Percentiles rank a stretch among this genome's conserved stretches.
Conservation (phyloP, 1,284 basidiomycete genomes). For the Ceratobasidium sp. region DNA sequence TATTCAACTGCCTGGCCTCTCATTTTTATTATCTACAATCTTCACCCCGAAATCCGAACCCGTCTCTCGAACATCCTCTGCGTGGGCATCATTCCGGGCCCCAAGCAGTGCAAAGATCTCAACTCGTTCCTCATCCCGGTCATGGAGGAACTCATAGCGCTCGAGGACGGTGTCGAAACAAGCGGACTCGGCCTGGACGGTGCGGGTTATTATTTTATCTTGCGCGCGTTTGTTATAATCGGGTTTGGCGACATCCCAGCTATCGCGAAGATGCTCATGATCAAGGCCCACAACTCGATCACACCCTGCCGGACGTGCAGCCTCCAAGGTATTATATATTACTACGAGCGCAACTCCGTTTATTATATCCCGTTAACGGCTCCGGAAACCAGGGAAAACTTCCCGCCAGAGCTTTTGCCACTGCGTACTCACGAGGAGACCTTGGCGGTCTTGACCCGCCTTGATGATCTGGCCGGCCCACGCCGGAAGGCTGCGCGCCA, state of each 20-base stretch:
- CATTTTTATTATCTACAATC: slow-evolving; percentile 16
- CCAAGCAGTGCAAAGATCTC: slow-evolving; percentile 43
- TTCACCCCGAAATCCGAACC: slow-evolving; percentile 24
- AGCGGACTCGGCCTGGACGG: neutral
- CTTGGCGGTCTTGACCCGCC: neutral
- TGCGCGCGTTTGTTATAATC: slow-evolving; percentile 42
- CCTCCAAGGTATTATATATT: slow-evolving; percentile 15
- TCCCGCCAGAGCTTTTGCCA: neutral
- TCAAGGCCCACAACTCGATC: slow-evolving; percentile 45
- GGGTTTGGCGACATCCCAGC: slow-evolving; percentile 45
- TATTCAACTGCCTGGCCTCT: slow-evolving; percentile 52
- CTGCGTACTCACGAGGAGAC: slow-evolving; percentile 18
- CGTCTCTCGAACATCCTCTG: slow-evolving; percentile 43
- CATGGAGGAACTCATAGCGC: slow-evolving; percentile 32
- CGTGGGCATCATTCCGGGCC: slow-evolving; percentile 47
- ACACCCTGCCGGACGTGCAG: slow-evolving; percentile 44
- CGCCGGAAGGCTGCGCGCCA: neutral
- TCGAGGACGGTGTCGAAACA: slow-evolving; percentile 41
- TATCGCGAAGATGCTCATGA: slow-evolving; percentile 38
- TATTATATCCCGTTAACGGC: slow-evolving; percentile 37
- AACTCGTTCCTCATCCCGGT: slow-evolving; percentile 46
- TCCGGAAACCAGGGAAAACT: neutral
- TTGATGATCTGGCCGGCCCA: neutral
- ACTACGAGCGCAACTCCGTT: neutral
- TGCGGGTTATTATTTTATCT: slow-evolving; percentile 6